These are phyloP conservation scores for Neonectria ditissima DNA, from an alignment of 2,329 filamentous ascomycete species.

Conservation along the genomic window DNA sequence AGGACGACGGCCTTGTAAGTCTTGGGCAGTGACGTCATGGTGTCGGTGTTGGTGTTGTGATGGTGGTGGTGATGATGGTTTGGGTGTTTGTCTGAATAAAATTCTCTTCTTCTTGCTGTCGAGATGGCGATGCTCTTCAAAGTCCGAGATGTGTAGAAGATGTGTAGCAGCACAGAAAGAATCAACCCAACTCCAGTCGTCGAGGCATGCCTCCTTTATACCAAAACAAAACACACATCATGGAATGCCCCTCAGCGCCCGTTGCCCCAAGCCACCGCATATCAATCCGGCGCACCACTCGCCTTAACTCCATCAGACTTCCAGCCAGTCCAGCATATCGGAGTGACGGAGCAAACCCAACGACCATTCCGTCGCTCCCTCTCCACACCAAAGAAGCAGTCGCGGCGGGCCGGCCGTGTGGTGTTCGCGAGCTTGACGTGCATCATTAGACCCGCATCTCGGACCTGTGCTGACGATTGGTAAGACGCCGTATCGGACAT, in stretches of 20 bases:
- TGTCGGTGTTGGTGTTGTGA: constrained; percentile 6
- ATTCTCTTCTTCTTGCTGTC: background rate
- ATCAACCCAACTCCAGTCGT: background rate
- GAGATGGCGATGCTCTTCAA: background rate
- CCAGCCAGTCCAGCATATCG: background rate
- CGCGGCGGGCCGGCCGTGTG: constrained; percentile 3
- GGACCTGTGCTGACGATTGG: background rate
- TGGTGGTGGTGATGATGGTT: background rate
- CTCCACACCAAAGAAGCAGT: background rate
- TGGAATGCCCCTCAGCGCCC: background rate
- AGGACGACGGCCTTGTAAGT: constrained; percentile 76
- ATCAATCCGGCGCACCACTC: background rate
- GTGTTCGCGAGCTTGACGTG: background rate
- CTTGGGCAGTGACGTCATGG: constrained; percentile 64
- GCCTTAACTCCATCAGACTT: background rate
- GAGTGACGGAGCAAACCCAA: background rate
- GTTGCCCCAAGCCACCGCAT: background rate
- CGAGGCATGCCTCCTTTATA: constrained; percentile 16
- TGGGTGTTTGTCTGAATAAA: background rate
- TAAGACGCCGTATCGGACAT: constrained; percentile 26
- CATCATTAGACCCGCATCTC: background rate
- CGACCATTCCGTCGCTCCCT: constrained; percentile 1
- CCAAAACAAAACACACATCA: background rate
- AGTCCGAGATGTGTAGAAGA: background rate
- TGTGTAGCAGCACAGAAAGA: background rate